Evolutionary conservation across 371 early-diverging fungal genomes (phyloP).

Genomic region (Choanephora cucurbitarum): DNA sequence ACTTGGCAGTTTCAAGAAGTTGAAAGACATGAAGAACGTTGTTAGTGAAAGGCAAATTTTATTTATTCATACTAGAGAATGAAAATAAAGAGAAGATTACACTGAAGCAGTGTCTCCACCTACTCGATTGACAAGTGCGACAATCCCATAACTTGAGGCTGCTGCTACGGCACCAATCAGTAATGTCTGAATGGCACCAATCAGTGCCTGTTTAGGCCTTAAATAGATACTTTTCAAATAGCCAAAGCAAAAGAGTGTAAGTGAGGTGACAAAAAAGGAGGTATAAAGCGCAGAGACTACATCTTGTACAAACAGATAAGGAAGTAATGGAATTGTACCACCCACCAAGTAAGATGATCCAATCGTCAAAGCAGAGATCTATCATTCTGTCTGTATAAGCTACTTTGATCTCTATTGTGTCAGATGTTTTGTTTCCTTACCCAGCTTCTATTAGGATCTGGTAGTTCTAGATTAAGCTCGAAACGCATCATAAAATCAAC

Average conservation of each 20-base stretch:
- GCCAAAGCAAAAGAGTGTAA: slow-evolving; percentile 71
- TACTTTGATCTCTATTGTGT: background rate
- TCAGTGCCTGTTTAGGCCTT: slow-evolving; percentile 48
- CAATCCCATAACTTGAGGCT: slow-evolving; percentile 53
- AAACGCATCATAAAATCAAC: slow-evolving; percentile 81
- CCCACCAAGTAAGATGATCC: slow-evolving; percentile 71
- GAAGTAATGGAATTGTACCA: slow-evolving; percentile 69
- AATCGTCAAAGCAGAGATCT: slow-evolving; percentile 69
- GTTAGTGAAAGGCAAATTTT: no score
- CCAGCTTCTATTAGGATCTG: slow-evolving; percentile 62
- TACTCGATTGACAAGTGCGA: slow-evolving; percentile 29
- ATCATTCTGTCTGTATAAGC: background rate
- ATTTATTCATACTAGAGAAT: no score
- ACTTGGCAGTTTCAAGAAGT: no score
- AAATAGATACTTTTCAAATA: slow-evolving; percentile 63
- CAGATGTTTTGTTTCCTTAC: no score
- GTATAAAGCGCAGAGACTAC: slow-evolving; percentile 49
- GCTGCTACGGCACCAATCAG: slow-evolving; percentile 68
- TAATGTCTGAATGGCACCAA: slow-evolving; percentile 60
- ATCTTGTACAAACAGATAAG: slow-evolving; percentile 57
- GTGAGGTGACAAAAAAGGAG: slow-evolving; percentile 57
- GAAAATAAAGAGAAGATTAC: slow-evolving; percentile 2
- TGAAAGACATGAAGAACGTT: no score
- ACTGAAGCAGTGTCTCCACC: no score
- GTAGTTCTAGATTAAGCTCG: slow-evolving; percentile 70